A percentile compares a stretch with the other conserved stretches of the same genome.
Conservation (phyloP, 1,284 basidiomycete genomes). For the Melanopsichium pennsylvanicum region DNA sequence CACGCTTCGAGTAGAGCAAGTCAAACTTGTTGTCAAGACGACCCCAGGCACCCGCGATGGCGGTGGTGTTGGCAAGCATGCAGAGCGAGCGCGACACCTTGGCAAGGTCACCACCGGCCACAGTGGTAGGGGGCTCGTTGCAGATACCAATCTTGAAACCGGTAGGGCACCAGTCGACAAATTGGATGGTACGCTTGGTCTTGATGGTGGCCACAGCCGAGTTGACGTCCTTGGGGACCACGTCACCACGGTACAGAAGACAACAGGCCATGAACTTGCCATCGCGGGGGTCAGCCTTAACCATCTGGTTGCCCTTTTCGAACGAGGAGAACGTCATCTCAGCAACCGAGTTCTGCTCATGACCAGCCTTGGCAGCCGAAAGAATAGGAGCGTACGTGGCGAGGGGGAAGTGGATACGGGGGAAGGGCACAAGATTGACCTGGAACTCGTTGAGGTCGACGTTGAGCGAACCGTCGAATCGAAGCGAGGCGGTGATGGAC, state of each 20-base stretch:
- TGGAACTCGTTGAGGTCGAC: constrained; percentile 99
- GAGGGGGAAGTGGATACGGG: constrained; percentile 95
- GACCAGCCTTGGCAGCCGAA: constrained; percentile 79
- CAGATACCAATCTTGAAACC: constrained; percentile 95
- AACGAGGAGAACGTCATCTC: constrained; percentile 99
- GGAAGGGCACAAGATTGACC: constrained; percentile 86
- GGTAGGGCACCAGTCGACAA: constrained; percentile 97
- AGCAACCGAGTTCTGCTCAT: constrained; percentile 96
- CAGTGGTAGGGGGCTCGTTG: constrained; percentile 88
- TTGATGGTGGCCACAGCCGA: constrained; percentile 92
- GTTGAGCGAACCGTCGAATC: constrained; percentile 97
- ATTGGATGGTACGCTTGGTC: constrained; percentile 81
- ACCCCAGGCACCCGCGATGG: constrained; percentile 92
- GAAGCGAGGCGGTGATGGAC: constrained; percentile 93
- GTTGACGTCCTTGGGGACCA: constrained; percentile 96
- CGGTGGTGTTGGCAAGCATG: constrained; percentile 95
- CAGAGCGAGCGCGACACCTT: constrained; percentile 92
- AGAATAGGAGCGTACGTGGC: constrained; percentile 95
- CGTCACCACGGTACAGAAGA: constrained; percentile 80
- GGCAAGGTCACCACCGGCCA: constrained; percentile 88
- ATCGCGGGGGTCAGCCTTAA: constrained; percentile 67
- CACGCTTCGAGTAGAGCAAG: constrained; percentile 73
- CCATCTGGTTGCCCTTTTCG: constrained; percentile 98
- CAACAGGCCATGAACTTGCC: constrained; percentile 84
- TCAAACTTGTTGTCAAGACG: constrained; percentile 99